phyloP scores from a whole-genome alignment of 2,329 filamentous ascomycete species.

The Oidium heveae region DNA sequence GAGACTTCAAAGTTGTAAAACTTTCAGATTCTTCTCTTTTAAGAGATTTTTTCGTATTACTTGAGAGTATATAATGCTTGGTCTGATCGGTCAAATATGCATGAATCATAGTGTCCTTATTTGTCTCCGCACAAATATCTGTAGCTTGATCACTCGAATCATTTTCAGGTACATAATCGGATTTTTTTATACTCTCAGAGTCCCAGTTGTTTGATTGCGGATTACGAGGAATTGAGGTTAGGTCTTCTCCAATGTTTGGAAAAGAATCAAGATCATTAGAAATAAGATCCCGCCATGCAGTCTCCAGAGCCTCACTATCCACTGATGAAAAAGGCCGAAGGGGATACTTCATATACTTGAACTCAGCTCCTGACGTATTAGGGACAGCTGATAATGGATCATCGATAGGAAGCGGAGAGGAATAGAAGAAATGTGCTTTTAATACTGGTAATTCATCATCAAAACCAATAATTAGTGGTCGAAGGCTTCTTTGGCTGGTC shows the following conservation, averaged over 20 bases:
- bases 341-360: slow-evolving; percentile 28
- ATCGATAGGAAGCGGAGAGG: slow-evolving; percentile 59
- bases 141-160: too few relatives aligned
- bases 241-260: background rate
- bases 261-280: background rate
- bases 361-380: slow-evolving; percentile 24
- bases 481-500: too few relatives aligned
- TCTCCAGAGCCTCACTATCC: slow-evolving; percentile 59
- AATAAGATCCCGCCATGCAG: slow-evolving; percentile 41
- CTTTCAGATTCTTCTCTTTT: too few relatives aligned
- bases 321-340: slow-evolving; percentile 54
- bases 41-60: too few relatives aligned
- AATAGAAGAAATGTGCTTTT: slow-evolving; percentile 62
- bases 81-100: too few relatives aligned
- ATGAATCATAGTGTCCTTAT: too few relatives aligned
- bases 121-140: too few relatives aligned
- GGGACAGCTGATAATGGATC: slow-evolving; percentile 51
- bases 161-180: too few relatives aligned
- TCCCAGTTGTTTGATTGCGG: too few relatives aligned
- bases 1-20: too few relatives aligned
- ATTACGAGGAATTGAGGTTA: background rate
- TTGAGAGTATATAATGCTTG: too few relatives aligned
- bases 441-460: slow-evolving; percentile 28
- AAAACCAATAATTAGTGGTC: slow-evolving; percentile 4
- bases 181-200: too few relatives aligned